Evolutionary conservation across 139 green algal genomes (phyloP), one percentile per base, ranked within the genome.

Genomic region (Mesotaenium endlicherianum): DNA sequence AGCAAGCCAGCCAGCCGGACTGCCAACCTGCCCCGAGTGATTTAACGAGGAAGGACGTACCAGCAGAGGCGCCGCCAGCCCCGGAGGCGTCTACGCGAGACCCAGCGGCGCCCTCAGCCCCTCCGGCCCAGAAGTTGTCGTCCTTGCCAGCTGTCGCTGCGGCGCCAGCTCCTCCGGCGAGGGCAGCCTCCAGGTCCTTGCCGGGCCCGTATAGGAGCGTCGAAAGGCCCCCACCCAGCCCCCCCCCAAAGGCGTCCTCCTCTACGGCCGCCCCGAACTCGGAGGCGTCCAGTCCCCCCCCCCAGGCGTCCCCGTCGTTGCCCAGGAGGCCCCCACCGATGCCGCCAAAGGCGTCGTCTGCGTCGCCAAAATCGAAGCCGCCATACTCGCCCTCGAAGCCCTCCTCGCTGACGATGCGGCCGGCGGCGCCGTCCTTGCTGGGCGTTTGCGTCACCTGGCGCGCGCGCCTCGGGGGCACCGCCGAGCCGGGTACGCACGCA

Each of bases 321-420:
- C 47, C 75, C 41, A 69, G 45, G 20, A 82, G 47, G 36, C 53
- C 55, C 41, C 80, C 80, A 16, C 77, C 77, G 3, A 26, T 45
- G 34, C 31, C 39, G 26, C 80, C 80, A 26, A 83, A 86, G 38
- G 39, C 70, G 26, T 74, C 47, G 59, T 81, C 80, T 8, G 40
- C 40, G 20, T 86, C 69, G 38, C 42, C 72, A n/a, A 75, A 82
- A 34, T 82, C 75, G 5, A 82, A 20, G n/a, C 75, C 60, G 16
- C 75, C 75, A 75, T 82, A 82, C 8, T 82, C 50, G 5, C 75
- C 75, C n/a, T 82, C 75, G 43, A 82, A 82, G n/a, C 75, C 75
- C n/a, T 82, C 75, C 31, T 75, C 75, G 6, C 38, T 49, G 30
- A 78, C 49, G 6, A 78, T 39, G 5, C 36, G 38, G 70, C 16